Base-by-base conservation (phyloP, 2,329 filamentous ascomycete species). In the Cladophialophora carrionii region DNA sequence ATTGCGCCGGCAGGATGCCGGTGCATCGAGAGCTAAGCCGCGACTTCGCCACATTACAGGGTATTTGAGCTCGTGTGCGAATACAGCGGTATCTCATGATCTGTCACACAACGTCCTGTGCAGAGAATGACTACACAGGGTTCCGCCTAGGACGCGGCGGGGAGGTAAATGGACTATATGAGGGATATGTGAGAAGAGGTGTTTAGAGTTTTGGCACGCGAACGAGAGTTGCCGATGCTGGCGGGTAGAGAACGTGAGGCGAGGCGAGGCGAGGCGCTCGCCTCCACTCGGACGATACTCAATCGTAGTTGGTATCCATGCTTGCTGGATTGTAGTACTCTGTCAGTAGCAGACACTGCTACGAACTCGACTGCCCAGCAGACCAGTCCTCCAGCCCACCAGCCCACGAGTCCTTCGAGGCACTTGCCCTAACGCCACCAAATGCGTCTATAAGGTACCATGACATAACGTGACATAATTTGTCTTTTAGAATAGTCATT, bases 401-500 rank as follows among this genome's bases (percentile, higher is more conserved):
- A 14, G 48, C 22, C 48, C 17, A n/a, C 14, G 22, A n/a, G 37
- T 43, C 37, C 37, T n/a, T 5, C 17, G 6, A 17, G 34, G 17
- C 5, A 12, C 26, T 17, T 51, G 22, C 22, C 48, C 48, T 9
- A 17, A 51, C 48, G 4, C 48, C 48, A 7, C 17, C 48, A 12
- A 26, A 51, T 51, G 48, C 48, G 48, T 51, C 48, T 51, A 51
- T 51, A 51, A 24, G 14, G n/a, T 43, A 43, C n/a, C 37, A 43
- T 17, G 34, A 37, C 14, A 37, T 17, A 37, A 37, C 34, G 8
- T 54, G 52, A 29, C 24, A 51, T 5, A 54, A 34, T 10, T 12
- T 31, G 52, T 54, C 29, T 29, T 31, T 20, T n/a, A 54, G 52
- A 54, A 54, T 54, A 24, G 52, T 54, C 52, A 54, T 54, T 54